Base-by-base conservation (phyloP, 2,329 filamentous ascomycete species). In the Epicoccum sorghinum region DNA sequence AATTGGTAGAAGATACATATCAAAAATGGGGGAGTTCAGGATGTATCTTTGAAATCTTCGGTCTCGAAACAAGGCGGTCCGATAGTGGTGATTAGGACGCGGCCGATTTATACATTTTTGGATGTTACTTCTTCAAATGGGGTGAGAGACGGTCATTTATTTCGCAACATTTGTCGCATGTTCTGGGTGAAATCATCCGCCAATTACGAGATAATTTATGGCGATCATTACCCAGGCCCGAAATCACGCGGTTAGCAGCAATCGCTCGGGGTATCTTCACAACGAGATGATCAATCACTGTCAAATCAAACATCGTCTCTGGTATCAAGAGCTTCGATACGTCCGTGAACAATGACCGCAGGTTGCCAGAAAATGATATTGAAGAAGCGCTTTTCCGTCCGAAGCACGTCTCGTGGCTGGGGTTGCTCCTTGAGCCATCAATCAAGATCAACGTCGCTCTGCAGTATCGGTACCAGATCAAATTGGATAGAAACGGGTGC, bases 1-100 rank as follows among this genome's bases (percentile, higher is more conserved):
- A n/a, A 55, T 45, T 23, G 52, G 40, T 10, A 59, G 38, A 9
- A 62, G 38, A 30, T 59, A 57, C 65, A 67, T 67, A 13, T 13
- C 47, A 33, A 22, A 8, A 36, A 36, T n/a, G 25, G 24, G 27
- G 13, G 30, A 38, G 22, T 32, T 1, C 12, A 41, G 24, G 2
- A 7, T 30, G 23, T 13, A 8, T 7, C 9, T 33, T 38, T n/a
- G 22, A 18, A 18, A 18, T 18, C 18, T 18, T 18, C 18, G 18
- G 18, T 18, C 18, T 18, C 18, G 18, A 18, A 18, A 18, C 18
- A 18, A 4, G 3, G 7, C 27, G 35, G 25, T 9, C 18, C 25
- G 6, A 27, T n/a, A 23, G 12, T 30, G 29, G 7, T 12, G 29
- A 30, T 30, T 30, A 7, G 7, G 12, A 3, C 29, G 7, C 29